Conservation (phyloP, 2,329 filamentous ascomycete species). For the Verruconis gallopava region DNA sequence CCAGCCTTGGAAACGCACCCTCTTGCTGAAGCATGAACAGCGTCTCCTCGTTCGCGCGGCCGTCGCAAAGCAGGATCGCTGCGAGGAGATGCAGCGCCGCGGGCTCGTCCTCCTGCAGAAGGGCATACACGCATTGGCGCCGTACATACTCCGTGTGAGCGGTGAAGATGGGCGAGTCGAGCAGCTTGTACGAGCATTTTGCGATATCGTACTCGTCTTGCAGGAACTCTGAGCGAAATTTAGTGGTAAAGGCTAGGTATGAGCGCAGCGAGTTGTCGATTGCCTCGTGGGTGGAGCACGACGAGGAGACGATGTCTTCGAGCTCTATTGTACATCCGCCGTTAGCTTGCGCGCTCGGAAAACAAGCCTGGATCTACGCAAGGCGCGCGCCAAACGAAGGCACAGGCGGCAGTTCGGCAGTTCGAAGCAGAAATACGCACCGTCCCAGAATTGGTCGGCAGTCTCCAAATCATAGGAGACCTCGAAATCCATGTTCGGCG, state of each 20-base stretch:
- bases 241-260: slow-evolving; percentile 68
- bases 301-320: slow-evolving; percentile 48
- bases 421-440: slow-evolving; percentile 47
- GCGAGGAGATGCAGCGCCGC: slow-evolving; percentile 70
- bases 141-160: slow-evolving; percentile 75
- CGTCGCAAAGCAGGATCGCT: slow-evolving; percentile 78
- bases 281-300: slow-evolving; percentile 46
- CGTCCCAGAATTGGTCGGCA: slow-evolving; percentile 81
- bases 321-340: slow-evolving; percentile 42
- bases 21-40: slow-evolving; percentile 83
- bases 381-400: too few relatives aligned
- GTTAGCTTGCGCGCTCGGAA: slow-evolving; percentile 7
- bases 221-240: slow-evolving; percentile 60
- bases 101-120: slow-evolving; percentile 75
- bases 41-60: slow-evolving; percentile 59
- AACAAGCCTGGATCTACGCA: slow-evolving; percentile 18
- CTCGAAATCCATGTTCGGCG: slow-evolving; percentile 50
- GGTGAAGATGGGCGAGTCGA: slow-evolving; percentile 62
- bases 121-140: slow-evolving; percentile 80
- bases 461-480: slow-evolving; percentile 56
- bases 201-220: slow-evolving; percentile 67
- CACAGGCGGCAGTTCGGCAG: too few relatives aligned
- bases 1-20: slow-evolving; percentile 66
- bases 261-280: slow-evolving; percentile 79
- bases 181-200: slow-evolving; percentile 65